phyloP scores from a whole-genome alignment of 2,329 filamentous ascomycete species.

The Penicillium sp. region DNA sequence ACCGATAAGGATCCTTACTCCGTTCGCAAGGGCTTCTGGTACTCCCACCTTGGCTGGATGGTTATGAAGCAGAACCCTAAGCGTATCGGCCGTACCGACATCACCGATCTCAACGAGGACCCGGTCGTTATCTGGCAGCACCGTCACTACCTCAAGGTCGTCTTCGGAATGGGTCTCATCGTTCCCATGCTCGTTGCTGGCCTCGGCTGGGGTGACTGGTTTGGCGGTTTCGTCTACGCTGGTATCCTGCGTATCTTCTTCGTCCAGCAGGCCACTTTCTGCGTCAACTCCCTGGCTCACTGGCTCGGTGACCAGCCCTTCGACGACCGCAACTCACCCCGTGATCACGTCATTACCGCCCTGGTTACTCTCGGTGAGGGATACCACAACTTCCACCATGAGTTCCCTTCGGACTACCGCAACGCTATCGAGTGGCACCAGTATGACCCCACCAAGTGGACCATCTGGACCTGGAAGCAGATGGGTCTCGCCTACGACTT shows the following conservation, averaged over 20 bases:
- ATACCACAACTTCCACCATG: conserved; percentile 95
- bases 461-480: conserved; percentile 81
- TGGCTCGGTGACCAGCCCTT: conserved; percentile 92
- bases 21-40: conserved; percentile 81
- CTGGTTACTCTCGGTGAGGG: conserved; percentile 83
- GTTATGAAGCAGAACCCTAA: conserved; percentile 91
- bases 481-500: conserved; percentile 81
- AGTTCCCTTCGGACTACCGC: conserved; percentile 90
- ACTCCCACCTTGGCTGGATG: conserved; percentile 89
- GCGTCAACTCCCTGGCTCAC: conserved; percentile 86
- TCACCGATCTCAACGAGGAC: conserved; percentile 84
- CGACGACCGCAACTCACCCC: conserved; percentile 87
- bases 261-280: conserved; percentile 90
- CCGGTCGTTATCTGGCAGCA: conserved; percentile 85
- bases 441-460: conserved; percentile 91
- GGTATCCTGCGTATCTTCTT: conserved; percentile 86
- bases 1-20: conserved; percentile 91
- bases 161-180: conserved; percentile 73
- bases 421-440: conserved; percentile 90
- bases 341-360: conserved; percentile 84
- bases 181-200: conserved; percentile 76
- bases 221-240: conserved; percentile 79
- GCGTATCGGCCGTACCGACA: conserved; percentile 82
- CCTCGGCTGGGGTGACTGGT: conserved; percentile 77
- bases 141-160: conserved; percentile 78